phyloP scores from a whole-genome alignment of 2,329 filamentous ascomycete genomes.

The Elsinoe perseae region DNA sequence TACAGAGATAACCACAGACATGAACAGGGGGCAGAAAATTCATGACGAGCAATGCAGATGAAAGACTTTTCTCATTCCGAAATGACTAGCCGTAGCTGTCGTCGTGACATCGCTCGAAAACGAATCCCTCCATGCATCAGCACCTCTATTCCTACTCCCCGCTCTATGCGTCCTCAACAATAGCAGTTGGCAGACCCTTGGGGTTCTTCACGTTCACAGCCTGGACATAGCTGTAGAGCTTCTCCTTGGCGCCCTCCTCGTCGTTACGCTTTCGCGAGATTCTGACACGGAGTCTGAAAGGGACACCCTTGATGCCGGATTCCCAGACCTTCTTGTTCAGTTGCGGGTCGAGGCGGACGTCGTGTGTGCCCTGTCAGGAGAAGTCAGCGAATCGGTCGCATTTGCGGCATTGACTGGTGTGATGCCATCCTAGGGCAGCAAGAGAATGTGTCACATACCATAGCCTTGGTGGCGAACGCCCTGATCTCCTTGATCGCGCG shows the following conservation, averaged over 20 bases:
- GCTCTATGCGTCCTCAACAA: conserved; percentile 61
- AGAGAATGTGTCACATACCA: conserved; percentile 61
- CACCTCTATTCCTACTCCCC: neutral
- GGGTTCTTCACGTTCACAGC: conserved; percentile 99
- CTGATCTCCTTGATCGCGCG: conserved; percentile 99
- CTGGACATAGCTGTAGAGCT: conserved; percentile 99
- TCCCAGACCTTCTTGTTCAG: conserved; percentile 99
- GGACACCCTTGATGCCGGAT: conserved; percentile 95
- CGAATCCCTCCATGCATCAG: conserved; percentile 1
- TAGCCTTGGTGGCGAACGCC: conserved; percentile 82
- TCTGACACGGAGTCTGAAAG: conserved; percentile 93
- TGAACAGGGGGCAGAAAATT: no score
- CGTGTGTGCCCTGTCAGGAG: conserved; percentile 68
- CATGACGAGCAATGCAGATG: neutral
- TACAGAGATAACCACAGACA: no score
- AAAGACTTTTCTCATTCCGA: conserved; percentile 9
- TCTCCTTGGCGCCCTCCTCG: conserved; percentile 99
- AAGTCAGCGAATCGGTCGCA: neutral
- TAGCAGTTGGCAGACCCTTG: conserved; percentile 90
- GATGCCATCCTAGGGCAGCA: neutral
- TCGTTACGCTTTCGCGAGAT: conserved; percentile 99
- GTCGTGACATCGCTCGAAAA: conserved; percentile 4
- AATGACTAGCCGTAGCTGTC: neutral
- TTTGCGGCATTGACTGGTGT: neutral
- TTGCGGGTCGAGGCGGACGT: conserved; percentile 96